A percentile compares a stretch with the other conserved stretches of the same genome.
Evolutionary conservation across 768 basidiomycete species (phyloP).

Genomic region (Cystobasidium ongulense): DNA sequence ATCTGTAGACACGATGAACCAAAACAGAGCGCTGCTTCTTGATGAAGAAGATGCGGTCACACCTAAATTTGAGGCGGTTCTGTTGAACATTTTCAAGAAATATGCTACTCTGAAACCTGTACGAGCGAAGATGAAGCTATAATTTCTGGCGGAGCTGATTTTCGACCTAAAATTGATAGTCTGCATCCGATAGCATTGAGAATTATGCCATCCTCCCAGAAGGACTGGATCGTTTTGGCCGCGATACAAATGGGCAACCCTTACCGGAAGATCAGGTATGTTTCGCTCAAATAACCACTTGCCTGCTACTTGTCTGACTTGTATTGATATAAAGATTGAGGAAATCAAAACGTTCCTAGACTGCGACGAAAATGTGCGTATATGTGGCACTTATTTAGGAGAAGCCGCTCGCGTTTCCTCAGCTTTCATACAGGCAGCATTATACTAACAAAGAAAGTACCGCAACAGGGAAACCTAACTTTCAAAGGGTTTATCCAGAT

Average conservation of each 20-base stretch:
- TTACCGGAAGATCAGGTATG: slow-evolving; percentile 6
- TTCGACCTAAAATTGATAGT: not conserved
- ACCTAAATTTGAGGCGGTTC: not conserved
- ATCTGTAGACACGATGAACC: not conserved
- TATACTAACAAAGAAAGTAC: not conserved
- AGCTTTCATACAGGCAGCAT: not conserved
- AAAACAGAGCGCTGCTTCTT: not conserved
- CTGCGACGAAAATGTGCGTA: not conserved
- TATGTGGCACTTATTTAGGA: not conserved
- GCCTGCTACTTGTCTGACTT: not conserved
- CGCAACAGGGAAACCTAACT: not conserved
- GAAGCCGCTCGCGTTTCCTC: not conserved
- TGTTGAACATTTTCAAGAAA: slow-evolving; percentile 12
- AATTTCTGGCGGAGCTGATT: not conserved
- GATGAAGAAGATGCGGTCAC: slow-evolving; percentile 1
- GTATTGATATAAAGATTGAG: not conserved
- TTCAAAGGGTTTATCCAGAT: slow-evolving; percentile 17
- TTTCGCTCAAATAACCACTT: not conserved
- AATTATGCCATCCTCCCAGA: not conserved
- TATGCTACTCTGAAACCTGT: not conserved
- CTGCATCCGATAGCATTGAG: not conserved
- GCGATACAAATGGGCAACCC: slow-evolving; percentile 1
- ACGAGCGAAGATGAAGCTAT: not conserved
- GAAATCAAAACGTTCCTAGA: slow-evolving; percentile 21
- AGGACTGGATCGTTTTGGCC: slow-evolving; percentile 3